phyloP scores from a whole-genome alignment of 1,139 yeast genomes.

The Kazachstania sp. region DNA sequence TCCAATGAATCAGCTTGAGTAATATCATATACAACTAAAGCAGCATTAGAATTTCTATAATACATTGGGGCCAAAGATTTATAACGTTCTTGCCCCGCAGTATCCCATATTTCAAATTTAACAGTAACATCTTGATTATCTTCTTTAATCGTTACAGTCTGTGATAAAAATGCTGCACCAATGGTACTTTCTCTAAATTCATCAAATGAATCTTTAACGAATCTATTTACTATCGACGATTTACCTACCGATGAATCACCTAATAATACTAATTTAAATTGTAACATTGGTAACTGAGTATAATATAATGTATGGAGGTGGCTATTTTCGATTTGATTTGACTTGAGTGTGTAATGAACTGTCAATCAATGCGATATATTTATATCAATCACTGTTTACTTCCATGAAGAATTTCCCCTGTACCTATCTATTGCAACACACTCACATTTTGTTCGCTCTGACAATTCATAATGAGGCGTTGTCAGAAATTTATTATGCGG shows the following conservation, averaged over 20 bases:
- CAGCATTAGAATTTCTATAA: conserved; percentile 78
- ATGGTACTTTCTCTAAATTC: conserved; percentile 92
- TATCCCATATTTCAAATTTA: conserved; percentile 82
- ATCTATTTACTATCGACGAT: conserved; percentile 80
- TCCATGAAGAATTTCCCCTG: too few species aligned
- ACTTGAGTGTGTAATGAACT: too few species aligned
- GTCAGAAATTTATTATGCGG: too few species aligned
- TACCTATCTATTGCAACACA: too few species aligned
- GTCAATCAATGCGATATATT: too few species aligned
- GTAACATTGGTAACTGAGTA: conserved; percentile 29
- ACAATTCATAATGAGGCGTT: too few species aligned
- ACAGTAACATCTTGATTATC: conserved; percentile 37
- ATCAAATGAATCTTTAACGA: conserved; percentile 90
- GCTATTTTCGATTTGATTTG: too few species aligned
- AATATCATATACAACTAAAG: conserved; percentile 70
- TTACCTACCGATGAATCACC: conserved; percentile 98
- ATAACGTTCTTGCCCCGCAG: conserved; percentile 83
- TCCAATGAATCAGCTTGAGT: conserved; percentile 60
- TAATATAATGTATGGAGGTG: neutral
- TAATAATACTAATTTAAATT: conserved; percentile 76
- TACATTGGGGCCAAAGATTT: conserved; percentile 81
- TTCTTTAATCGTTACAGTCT: conserved; percentile 51
- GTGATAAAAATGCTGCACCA: conserved; percentile 95
- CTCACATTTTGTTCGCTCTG: too few species aligned
- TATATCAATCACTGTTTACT: too few species aligned